Base-by-base conservation (phyloP, 2,329 filamentous ascomycete species). In the Diplodia sapinea region DNA sequence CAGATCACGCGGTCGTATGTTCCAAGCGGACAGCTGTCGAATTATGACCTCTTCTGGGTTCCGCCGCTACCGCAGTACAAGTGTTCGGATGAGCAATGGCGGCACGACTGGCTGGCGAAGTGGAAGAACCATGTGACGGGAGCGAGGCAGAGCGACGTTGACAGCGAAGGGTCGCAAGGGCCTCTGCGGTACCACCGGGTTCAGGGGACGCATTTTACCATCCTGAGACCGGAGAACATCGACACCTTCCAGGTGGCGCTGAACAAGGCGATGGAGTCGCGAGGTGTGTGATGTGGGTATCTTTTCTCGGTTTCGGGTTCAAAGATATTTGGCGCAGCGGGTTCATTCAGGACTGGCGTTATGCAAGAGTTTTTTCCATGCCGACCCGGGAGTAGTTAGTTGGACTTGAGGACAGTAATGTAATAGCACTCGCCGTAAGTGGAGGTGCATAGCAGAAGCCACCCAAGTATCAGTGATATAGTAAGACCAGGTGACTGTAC, bases 1-100 rank as follows among this genome's bases (percentile, higher is more conserved):
- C 50, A 64, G 20, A 64, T 68, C 51, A 68, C 66, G 7, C 49
- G 57, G 4, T 33, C 56, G 17, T 68, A 68, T 51, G 38, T 49
- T 12, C 66, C 66, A 6, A 38, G 20, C 17, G 66, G 66, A 7
- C 38, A 31, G 15, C n/a, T 68, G 1, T 68, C 66, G 20, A 68
- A 68, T 20, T 68, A 55, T 23, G 66, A 68, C 29, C 17, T 68
- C 15, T 68, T 68, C 38, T 68, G 66, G 66, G 66, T 68, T 15
- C 57, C 57, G 15, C 66, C 66, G 12, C 40, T 68, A 17, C 66
- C 66, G 38, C 66, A 68, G 50, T 68, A 63, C 40, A 68, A 68
- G 23, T 68, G 66, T n/a, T 36, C 57, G 13, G 66, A 55, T 15
- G 56, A 68, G 51, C 17, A 55, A 38, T 68, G 66, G 66, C 66